Evolutionary conservation across 148 eudicot species (phyloP).

Genomic region (Rhododendron henanense): DNA sequence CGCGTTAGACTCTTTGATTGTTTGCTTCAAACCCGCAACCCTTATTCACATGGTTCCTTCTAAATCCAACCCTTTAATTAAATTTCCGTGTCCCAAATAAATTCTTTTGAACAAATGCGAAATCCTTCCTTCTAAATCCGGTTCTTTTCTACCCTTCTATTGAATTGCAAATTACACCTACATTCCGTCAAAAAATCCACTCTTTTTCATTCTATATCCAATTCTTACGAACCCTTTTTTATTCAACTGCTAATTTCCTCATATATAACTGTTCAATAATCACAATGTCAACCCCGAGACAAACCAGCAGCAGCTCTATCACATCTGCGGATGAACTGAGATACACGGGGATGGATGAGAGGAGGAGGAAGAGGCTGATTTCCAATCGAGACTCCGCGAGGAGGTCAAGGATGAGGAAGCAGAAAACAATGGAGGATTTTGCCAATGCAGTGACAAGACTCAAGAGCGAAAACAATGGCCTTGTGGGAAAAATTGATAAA

Average conservation of each 20-base stretch:
- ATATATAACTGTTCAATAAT: background rate
- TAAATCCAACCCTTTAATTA: background rate
- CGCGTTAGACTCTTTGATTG: background rate
- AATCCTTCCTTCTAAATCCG: background rate
- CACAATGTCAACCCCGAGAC: background rate
- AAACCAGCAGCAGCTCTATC: constrained; percentile 3
- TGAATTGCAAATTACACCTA: background rate
- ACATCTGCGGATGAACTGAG: constrained; percentile 4
- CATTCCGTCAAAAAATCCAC: background rate
- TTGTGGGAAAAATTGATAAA: constrained; percentile 11
- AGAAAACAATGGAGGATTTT: constrained; percentile 17
- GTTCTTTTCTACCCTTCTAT: background rate
- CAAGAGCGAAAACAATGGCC: constrained; percentile 3
- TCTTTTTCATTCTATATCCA: background rate
- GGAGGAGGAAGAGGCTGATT: constrained; percentile 24
- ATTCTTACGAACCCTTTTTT: background rate
- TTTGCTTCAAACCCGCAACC: too few relatives aligned
- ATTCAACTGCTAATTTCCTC: background rate
- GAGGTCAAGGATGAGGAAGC: constrained; percentile 25
- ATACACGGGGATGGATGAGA: constrained; percentile 17
- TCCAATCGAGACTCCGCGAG: constrained; percentile 25
- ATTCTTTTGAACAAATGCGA: background rate
- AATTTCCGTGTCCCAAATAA: background rate
- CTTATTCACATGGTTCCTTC: background rate
- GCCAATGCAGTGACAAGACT: background rate